Conservation (phyloP, 192 early-diverging fungal genomes). For the Piromyces sp. region DNA sequence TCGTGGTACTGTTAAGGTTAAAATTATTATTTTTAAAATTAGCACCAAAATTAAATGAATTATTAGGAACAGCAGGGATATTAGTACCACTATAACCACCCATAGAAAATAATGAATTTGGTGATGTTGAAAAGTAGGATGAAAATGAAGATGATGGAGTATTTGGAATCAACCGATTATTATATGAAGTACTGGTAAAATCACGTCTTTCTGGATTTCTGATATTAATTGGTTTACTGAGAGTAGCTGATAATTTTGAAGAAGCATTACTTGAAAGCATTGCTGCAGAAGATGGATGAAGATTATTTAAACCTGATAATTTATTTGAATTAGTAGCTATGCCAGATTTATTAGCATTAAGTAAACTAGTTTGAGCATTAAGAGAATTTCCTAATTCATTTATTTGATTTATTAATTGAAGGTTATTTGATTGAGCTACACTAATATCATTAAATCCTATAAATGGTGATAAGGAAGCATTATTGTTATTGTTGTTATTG, state of each 20-base stretch:
- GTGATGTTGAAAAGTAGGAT: not conserved
- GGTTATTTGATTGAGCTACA: not conserved
- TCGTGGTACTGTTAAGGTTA: not conserved
- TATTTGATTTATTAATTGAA: not conserved
- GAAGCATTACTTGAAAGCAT: not conserved
- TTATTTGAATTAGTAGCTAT: too few species aligned
- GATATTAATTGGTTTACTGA: not conserved
- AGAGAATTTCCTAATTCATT: not conserved
- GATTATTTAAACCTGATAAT: not conserved
- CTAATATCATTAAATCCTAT: not conserved
- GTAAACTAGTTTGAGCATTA: not conserved
- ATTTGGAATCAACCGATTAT: not conserved
- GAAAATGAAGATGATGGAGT: not conserved
- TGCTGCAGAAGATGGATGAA: not conserved
- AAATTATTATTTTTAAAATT: not conserved
- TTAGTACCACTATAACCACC: not conserved
- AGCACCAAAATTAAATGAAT: not conserved
- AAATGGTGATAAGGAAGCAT: not conserved
- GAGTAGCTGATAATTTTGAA: not conserved
- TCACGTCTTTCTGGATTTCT: not conserved
- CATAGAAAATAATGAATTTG: not conserved
- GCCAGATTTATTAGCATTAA: not conserved
- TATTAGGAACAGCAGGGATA: not conserved
- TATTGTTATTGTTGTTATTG: not conserved
- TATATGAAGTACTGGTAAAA: not conserved